phyloP scores from a whole-genome alignment of 2,329 filamentous ascomycete genomes.

The Talaromyces piceae region DNA sequence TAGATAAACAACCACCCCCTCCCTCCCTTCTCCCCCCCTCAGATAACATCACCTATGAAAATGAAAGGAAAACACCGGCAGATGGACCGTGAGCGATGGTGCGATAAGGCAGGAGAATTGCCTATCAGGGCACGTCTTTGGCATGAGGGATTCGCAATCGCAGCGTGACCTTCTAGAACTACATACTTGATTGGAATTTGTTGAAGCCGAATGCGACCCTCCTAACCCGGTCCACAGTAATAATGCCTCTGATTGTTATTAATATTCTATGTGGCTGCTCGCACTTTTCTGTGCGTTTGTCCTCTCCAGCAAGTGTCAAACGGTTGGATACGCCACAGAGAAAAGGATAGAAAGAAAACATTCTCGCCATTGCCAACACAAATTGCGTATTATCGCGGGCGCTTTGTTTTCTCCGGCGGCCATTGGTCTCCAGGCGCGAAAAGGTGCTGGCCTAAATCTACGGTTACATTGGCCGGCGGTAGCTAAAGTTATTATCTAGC shows the following conservation, averaged over 20 bases:
- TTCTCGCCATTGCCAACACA: too few species aligned
- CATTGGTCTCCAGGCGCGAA: not conserved
- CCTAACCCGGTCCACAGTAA: not conserved
- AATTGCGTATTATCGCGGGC: too few species aligned
- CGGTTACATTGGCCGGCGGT: not conserved
- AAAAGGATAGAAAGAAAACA: too few species aligned
- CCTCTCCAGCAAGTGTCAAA: too few species aligned
- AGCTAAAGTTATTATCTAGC: not conserved
- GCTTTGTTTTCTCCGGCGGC: not conserved
- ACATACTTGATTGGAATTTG: not conserved
- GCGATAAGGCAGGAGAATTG: not conserved
- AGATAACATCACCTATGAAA: too few species aligned
- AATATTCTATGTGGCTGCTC: not conserved
- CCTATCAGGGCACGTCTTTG: not conserved
- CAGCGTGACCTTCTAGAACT: not conserved
- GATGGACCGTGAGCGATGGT: not conserved
- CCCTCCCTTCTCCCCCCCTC: too few species aligned
- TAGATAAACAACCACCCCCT: too few species aligned
- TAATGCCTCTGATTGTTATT: not conserved
- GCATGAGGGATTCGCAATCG: not conserved
- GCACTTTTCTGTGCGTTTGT: not conserved
- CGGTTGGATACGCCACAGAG: too few species aligned
- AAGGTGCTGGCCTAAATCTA: not conserved
- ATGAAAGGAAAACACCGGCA: too few species aligned
- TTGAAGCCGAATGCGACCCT: not conserved